Evolutionary conservation across 371 early-diverging fungal genomes (phyloP).

Genomic region (Gilbertella persicaria): DNA sequence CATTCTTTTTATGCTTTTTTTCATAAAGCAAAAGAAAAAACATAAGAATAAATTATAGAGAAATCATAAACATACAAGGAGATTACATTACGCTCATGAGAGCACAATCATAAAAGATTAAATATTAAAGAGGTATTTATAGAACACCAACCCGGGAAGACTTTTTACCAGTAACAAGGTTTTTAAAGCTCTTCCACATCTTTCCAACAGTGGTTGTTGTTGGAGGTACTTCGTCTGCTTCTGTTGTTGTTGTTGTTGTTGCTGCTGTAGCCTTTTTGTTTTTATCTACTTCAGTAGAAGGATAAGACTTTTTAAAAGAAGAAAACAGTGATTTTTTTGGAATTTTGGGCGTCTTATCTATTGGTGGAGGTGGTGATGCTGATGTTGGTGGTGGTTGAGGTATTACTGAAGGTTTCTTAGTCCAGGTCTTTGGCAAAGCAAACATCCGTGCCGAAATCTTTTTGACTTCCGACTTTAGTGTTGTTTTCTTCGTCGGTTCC

Average conservation of each 20-base stretch:
- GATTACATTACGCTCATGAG: too few relatives aligned
- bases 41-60: too few relatives aligned
- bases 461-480: conserved; percentile 24
- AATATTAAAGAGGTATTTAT: too few relatives aligned
- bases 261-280: conserved; percentile 5
- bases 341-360: conserved; percentile 3
- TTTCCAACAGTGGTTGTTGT: conserved; percentile 23
- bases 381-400: background rate
- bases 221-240: conserved; percentile 5
- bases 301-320: conserved; percentile 19
- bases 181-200: conserved; percentile 50
- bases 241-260: background rate
- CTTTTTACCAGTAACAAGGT: conserved; percentile 43
- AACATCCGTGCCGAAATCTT: conserved; percentile 21
- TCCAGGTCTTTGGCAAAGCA: conserved; percentile 17
- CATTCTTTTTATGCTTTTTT: too few relatives aligned
- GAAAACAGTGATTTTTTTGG: conserved; percentile 27
- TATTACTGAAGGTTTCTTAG: background rate
- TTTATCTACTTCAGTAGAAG: conserved; percentile 2
- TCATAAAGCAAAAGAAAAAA: too few relatives aligned
- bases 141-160: conserved; percentile 45
- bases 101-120: too few relatives aligned
- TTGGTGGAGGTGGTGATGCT: conserved; percentile 7
- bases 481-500: background rate
- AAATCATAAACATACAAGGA: too few relatives aligned